Percentiles rank a stretch among this genome's conserved stretches.
Evolutionary conservation across 208 protist species (phyloP).

Genomic region (Leishmania gerbilli): DNA sequence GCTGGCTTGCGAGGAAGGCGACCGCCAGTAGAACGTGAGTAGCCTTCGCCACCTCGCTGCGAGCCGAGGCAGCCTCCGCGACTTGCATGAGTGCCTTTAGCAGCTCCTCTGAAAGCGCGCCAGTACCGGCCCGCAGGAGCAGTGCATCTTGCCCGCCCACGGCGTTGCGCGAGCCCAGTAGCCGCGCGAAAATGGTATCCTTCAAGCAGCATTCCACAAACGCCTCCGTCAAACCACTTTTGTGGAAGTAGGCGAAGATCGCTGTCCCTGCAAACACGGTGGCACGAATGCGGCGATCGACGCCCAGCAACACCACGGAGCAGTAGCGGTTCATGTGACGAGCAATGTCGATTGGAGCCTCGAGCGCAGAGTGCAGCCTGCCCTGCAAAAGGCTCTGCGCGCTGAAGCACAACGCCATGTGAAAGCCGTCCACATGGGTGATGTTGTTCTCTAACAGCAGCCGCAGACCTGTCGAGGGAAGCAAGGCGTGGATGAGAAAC

Average conservation of each 20-base stretch:
- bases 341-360: constrained; percentile 67
- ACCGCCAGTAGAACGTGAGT: constrained; percentile 60
- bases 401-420: constrained; percentile 79
- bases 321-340: constrained; percentile 59
- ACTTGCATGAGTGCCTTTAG: constrained; percentile 57
- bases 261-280: constrained; percentile 47
- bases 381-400: constrained; percentile 48
- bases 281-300: constrained; percentile 30
- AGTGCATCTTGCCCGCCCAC: constrained; percentile 37
- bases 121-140: constrained; percentile 31
- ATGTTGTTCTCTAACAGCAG: constrained; percentile 61
- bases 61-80: constrained; percentile 53
- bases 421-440: constrained; percentile 76
- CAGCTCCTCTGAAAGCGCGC: constrained; percentile 41
- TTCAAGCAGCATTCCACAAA: constrained; percentile 76
- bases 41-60: constrained; percentile 50
- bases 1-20: constrained; percentile 34
- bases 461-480: constrained; percentile 71
- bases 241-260: constrained; percentile 74
- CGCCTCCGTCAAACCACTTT: constrained; percentile 49
- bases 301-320: constrained; percentile 60
- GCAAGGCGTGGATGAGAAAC: constrained; percentile 69
- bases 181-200: constrained; percentile 50
- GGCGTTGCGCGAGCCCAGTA: constrained; percentile 62
- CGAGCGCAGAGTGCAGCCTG: constrained; percentile 31